These are phyloP conservation scores for Corynascus novoguineensis DNA, from an alignment of 495 filamentous ascomycete genomes.

Conservation along the genomic window DNA sequence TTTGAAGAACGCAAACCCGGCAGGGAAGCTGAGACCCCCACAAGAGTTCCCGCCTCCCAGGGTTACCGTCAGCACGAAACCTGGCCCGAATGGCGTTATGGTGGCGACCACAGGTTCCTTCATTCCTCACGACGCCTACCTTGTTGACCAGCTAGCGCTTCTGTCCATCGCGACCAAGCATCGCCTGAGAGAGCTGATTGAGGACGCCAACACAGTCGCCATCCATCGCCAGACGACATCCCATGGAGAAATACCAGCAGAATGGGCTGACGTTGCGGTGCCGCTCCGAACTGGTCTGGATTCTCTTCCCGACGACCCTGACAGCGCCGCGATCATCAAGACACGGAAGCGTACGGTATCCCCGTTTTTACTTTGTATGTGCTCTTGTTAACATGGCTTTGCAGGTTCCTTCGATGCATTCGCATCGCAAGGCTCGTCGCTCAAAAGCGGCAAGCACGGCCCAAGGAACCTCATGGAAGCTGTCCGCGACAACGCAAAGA, in stretches of 20 bases:
- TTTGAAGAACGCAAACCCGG: conserved; percentile 38
- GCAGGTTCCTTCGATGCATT: conserved; percentile 22
- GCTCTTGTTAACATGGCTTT: conserved; percentile 14
- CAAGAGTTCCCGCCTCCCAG: conserved; percentile 44
- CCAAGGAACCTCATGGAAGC: conserved; percentile 34
- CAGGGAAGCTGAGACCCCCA: conserved; percentile 43
- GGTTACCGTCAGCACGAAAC: conserved; percentile 32
- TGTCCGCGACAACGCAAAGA: conserved; percentile 32
- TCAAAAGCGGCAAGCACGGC: conserved; percentile 24
- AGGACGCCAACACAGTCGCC: conserved; percentile 62
- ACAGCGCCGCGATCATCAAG: conserved; percentile 45
- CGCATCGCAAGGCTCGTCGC: conserved; percentile 7
- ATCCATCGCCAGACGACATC: conserved; percentile 63
- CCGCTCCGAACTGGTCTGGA: conserved; percentile 33
- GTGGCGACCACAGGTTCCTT: conserved; percentile 56
- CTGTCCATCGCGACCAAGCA: conserved; percentile 71
- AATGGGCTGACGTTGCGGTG: conserved; percentile 63
- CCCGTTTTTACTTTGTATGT: not conserved
- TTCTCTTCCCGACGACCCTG: conserved; percentile 29
- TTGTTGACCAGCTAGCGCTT: conserved; percentile 70
- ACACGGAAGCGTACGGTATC: conserved; percentile 55
- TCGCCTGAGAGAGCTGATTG: conserved; percentile 59
- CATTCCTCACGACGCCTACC: conserved; percentile 58
- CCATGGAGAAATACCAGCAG: conserved; percentile 62
- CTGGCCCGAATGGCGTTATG: conserved; percentile 49